Evolutionary conservation across 179 eudicot genomes (phyloP).

Genomic region (Silene noctiflora): DNA sequence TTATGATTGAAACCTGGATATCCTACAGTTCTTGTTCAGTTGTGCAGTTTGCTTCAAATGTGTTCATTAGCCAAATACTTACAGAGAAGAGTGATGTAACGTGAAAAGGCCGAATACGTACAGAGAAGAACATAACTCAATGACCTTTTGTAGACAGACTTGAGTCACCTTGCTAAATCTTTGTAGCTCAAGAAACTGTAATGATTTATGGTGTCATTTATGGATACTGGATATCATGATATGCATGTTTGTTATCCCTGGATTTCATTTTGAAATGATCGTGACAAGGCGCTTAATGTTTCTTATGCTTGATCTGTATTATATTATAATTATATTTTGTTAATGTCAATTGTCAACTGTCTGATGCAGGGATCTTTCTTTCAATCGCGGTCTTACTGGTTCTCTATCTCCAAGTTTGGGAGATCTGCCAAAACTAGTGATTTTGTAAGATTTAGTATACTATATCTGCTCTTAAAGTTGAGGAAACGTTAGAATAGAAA

Average conservation of each 20-base stretch:
- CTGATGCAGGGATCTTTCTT: constrained; percentile 80
- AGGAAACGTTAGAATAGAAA: neutral
- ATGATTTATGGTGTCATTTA: neutral
- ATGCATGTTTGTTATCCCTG: neutral
- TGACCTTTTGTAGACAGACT: neutral
- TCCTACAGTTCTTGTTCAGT: neutral
- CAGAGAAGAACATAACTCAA: too few species aligned
- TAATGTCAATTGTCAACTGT: neutral
- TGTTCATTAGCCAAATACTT: too few species aligned
- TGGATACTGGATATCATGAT: neutral
- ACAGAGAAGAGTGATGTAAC: too few species aligned
- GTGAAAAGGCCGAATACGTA: too few species aligned
- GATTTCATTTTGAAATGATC: neutral
- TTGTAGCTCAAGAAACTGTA: constrained; percentile 4
- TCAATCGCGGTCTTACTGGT: constrained; percentile 70
- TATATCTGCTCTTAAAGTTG: neutral
- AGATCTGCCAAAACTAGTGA: constrained; percentile 59
- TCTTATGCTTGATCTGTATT: neutral
- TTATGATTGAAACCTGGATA: too few species aligned
- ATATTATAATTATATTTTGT: constrained; percentile 4
- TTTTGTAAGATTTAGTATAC: constrained; percentile 49
- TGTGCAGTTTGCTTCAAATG: neutral
- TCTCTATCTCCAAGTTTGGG: constrained; percentile 65
- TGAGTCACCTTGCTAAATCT: neutral
- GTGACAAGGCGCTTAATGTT: neutral